Percentiles rank a stretch among this genome's conserved stretches.
These are phyloP conservation scores for Ochromonadaceae sp. DNA, from an alignment of 352 stramenopile species.

Conservation along the genomic window DNA sequence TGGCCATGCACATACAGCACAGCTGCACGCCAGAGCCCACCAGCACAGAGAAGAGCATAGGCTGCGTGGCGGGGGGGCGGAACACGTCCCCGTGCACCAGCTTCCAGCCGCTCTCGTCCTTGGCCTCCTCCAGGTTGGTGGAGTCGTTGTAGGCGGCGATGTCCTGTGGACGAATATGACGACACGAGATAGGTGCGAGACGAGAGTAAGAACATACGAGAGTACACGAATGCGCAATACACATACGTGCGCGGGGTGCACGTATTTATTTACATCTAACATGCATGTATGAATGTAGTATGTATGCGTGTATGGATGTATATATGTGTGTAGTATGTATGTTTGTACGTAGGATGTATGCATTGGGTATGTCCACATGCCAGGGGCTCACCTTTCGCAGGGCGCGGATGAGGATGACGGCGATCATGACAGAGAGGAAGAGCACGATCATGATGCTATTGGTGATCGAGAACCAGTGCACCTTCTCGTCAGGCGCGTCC, in stretches of 20 bases:
- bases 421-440: conserved; percentile 95
- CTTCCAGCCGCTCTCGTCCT: conserved; percentile 97
- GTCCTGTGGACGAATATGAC: background rate
- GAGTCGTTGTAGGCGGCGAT: conserved; percentile 16
- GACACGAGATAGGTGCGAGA: conserved; percentile 31
- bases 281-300: background rate
- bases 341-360: background rate
- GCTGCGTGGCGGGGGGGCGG: conserved; percentile 74
- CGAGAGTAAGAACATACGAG: conserved; percentile 3
- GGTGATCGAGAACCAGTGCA: conserved; percentile 99
- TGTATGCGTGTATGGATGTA: too few species aligned
- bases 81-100: conserved; percentile 99
- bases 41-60: conserved; percentile 81
- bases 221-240: conserved; percentile 19
- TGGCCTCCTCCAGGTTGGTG: conserved; percentile 80
- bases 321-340: background rate
- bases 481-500: conserved; percentile 65
- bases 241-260: background rate
- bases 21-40: conserved; percentile 49
- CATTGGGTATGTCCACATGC: conserved; percentile 67
- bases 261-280: background rate
- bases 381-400: conserved; percentile 90
- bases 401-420: conserved; percentile 95
- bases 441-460: conserved; percentile 98
- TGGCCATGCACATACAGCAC: conserved; percentile 73